Evolutionary conservation across 768 basidiomycete species (phyloP).

Genomic region (Amanita molliuscula): DNA sequence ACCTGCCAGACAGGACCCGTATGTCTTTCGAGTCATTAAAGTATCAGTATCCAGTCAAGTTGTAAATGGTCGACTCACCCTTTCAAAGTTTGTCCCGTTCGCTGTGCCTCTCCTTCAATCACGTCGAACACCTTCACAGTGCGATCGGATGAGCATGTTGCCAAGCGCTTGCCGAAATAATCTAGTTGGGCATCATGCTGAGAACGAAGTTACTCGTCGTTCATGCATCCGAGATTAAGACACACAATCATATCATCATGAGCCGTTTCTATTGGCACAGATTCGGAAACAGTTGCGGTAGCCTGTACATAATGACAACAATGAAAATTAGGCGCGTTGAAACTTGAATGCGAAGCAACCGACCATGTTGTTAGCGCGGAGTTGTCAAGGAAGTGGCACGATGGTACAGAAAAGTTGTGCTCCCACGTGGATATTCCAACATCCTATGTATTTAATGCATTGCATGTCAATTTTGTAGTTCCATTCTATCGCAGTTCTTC

Average conservation of each 20-base stretch:
- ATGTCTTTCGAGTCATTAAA: conserved; percentile 43
- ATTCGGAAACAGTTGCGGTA: conserved; percentile 48
- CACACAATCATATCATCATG: conserved; percentile 99
- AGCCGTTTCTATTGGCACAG: conserved; percentile 84
- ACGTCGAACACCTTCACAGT: conserved; percentile 95
- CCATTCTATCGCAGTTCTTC: too few species aligned
- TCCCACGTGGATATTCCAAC: too few species aligned
- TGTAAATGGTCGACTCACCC: conserved; percentile 39
- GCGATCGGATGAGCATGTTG: conserved; percentile 93
- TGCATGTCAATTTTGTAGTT: too few species aligned
- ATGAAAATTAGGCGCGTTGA: neutral
- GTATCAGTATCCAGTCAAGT: neutral
- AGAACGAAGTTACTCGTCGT: neutral
- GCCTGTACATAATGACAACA: conserved; percentile 20
- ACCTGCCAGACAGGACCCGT: conserved; percentile 98
- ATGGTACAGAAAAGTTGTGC: too few species aligned
- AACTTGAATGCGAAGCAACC: neutral
- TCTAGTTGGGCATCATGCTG: conserved; percentile 98
- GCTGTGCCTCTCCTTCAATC: conserved; percentile 74
- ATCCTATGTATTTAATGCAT: too few species aligned
- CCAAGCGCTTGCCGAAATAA: conserved; percentile 94
- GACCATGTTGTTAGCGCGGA: neutral
- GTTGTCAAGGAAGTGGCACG: too few species aligned
- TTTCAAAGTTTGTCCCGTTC: conserved; percentile 66
- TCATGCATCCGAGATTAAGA: conserved; percentile 5